Percentiles rank a stretch among this genome's conserved stretches.
Conservation (phyloP, 345 rosid genomes). For the Eucalyptus camaldulensis region DNA sequence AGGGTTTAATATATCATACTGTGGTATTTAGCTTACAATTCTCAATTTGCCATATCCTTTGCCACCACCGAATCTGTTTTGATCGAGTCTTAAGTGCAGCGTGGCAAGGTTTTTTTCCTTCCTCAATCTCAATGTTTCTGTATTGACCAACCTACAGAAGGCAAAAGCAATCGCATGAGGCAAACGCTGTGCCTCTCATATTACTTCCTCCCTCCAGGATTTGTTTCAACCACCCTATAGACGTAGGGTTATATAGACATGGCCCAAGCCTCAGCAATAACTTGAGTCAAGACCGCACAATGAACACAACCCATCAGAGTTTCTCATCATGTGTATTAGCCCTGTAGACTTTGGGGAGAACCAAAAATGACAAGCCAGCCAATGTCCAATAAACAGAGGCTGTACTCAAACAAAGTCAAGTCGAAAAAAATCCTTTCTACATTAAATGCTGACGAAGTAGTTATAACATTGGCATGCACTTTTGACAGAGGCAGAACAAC, state of each 20-base stretch:
- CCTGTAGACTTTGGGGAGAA: not conserved
- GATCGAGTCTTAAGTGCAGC: not conserved
- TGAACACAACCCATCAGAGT: not conserved
- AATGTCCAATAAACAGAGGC: not conserved
- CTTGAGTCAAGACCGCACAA: not conserved
- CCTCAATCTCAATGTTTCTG: not conserved
- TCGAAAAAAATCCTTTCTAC: not conserved
- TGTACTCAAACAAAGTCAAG: not conserved
- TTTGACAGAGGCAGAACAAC: constrained; percentile 34
- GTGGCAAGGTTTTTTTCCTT: not conserved
- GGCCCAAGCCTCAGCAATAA: not conserved
- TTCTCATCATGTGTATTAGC: not conserved
- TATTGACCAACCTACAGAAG: not conserved
- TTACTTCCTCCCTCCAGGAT: not conserved
- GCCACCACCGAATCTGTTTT: not conserved
- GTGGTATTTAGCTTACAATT: not conserved
- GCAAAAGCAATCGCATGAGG: not conserved
- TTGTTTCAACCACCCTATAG: not conserved
- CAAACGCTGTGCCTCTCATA: not conserved
- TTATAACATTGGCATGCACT: not conserved
- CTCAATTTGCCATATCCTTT: not conserved
- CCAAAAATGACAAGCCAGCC: not conserved
- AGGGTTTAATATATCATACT: not conserved
- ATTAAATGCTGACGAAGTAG: not conserved
- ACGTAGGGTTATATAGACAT: not conserved